phyloP scores from a whole-genome alignment of 1,284 basidiomycete genomes.

The Crepidotus sp. region DNA sequence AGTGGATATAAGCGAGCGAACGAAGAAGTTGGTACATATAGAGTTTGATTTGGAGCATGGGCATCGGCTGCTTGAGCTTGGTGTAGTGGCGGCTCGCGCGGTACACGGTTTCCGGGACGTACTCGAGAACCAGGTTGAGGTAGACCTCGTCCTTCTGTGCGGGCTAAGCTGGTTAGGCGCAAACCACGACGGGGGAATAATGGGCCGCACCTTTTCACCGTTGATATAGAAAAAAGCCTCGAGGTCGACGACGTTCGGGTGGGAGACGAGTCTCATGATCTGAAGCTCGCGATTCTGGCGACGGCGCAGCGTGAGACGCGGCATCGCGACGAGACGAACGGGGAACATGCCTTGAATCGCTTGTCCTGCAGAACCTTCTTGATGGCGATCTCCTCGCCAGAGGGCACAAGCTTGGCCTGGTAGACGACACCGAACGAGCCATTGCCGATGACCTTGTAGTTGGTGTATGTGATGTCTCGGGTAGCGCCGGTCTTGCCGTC shows the following conservation, averaged over 20 bases:
- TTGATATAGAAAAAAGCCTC: constrained; percentile 99
- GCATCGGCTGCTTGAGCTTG: constrained; percentile 99
- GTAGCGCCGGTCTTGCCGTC: constrained; percentile 91
- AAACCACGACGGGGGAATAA: constrained; percentile 9
- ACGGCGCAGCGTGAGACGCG: constrained; percentile 9
- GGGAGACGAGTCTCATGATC: constrained; percentile 97
- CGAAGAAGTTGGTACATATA: constrained; percentile 98
- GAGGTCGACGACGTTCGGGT: constrained; percentile 97
- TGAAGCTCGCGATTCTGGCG: constrained; percentile 95
- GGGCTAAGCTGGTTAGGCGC: constrained; percentile 17
- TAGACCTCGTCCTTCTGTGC: constrained; percentile 97
- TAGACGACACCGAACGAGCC: constrained; percentile 99
- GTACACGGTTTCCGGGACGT: constrained; percentile 98
- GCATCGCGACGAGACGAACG: constrained; percentile 20
- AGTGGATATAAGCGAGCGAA: constrained; percentile 96
- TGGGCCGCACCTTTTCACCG: constrained; percentile 80
- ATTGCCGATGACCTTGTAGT: constrained; percentile 97
- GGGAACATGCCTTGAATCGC: constrained; percentile 86
- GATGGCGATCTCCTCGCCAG: constrained; percentile 89
- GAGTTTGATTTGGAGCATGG: constrained; percentile 97
- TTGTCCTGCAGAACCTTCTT: constrained; percentile 99
- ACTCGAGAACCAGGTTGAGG: constrained; percentile 98
- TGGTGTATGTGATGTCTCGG: constrained; percentile 88
- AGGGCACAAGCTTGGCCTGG: constrained; percentile 67
- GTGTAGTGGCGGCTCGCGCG: constrained; percentile 97